A percentile compares a stretch with the other conserved stretches of the same genome.
Evolutionary conservation across 352 stramenopile genomes (phyloP).

Genomic region (Thalassiosira mediterranea): DNA sequence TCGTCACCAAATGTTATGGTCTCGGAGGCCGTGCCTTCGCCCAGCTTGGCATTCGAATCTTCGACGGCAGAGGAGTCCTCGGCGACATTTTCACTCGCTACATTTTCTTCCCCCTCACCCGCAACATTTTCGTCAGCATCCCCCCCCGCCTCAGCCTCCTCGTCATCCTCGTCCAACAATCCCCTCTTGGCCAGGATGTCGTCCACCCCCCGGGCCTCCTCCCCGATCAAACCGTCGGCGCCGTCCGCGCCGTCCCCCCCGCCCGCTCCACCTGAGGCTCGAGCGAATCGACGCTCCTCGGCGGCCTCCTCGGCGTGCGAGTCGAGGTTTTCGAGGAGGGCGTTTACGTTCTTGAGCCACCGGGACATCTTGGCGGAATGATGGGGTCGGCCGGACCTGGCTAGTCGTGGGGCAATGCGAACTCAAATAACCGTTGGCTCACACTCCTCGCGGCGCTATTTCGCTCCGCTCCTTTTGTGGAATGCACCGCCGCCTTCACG

Average conservation of each 20-base stretch:
- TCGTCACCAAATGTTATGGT: conserved; percentile 5
- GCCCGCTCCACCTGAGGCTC: not conserved
- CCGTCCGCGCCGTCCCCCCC: conserved; percentile 4
- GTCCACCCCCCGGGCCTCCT: conserved; percentile 18
- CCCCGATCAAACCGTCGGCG: not conserved
- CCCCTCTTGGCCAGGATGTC: conserved; percentile 46
- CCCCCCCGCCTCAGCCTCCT: conserved; percentile 4
- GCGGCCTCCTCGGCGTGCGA: conserved; percentile 61
- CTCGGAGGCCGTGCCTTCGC: not conserved
- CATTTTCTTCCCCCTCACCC: not conserved
- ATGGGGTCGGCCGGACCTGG: no score
- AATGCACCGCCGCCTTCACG: no score
- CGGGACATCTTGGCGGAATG: no score
- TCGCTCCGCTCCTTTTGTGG: no score
- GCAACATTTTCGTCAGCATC: conserved; percentile 1
- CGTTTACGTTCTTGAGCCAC: conserved; percentile 81
- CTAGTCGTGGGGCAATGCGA: no score
- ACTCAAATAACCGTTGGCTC: no score
- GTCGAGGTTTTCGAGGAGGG: conserved; percentile 79
- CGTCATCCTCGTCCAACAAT: conserved; percentile 35
- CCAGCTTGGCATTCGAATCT: not conserved
- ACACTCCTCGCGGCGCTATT: no score
- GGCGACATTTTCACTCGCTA: no score
- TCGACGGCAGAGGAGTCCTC: no score
- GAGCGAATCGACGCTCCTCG: conserved; percentile 32